Evolutionary conservation across 1,284 basidiomycete genomes (phyloP).

Genomic region (Naganishia sp.): DNA sequence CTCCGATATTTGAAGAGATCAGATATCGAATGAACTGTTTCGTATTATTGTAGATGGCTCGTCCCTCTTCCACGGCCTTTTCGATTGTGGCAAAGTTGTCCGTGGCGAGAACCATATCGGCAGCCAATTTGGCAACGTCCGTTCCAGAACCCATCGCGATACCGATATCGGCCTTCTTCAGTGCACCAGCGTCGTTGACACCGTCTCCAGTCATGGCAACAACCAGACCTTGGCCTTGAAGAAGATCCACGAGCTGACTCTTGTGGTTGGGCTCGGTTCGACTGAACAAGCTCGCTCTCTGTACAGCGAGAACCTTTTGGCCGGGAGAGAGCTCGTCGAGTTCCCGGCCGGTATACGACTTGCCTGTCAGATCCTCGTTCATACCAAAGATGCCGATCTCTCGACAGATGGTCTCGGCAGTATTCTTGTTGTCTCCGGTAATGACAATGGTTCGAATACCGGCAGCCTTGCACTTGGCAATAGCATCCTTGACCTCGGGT

Average conservation of each 20-base stretch:
- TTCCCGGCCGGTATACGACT: conserved; percentile 92
- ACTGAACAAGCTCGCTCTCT: conserved; percentile 83
- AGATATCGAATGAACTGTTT: conserved; percentile 75
- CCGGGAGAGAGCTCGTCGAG: conserved; percentile 77
- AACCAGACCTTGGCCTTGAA: conserved; percentile 88
- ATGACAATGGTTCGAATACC: conserved; percentile 97
- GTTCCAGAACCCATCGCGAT: conserved; percentile 99
- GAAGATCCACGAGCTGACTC: conserved; percentile 87
- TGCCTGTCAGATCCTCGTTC: conserved; percentile 79
- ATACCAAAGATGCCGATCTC: conserved; percentile 90
- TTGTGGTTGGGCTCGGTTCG: conserved; percentile 96
- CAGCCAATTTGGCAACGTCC: conserved; percentile 96
- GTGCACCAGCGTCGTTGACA: conserved; percentile 94
- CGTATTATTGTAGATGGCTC: conserved; percentile 98
- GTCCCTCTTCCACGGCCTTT: conserved; percentile 91
- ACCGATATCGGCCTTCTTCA: conserved; percentile 97
- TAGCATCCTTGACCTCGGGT: conserved; percentile 83
- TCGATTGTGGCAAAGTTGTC: conserved; percentile 79
- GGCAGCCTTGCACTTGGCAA: conserved; percentile 86
- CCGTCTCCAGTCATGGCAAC: conserved; percentile 99
- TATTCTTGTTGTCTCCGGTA: conserved; percentile 97
- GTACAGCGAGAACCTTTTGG: conserved; percentile 81
- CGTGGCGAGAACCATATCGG: conserved; percentile 86
- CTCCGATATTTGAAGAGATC: conserved; percentile 95
- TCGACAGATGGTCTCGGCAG: conserved; percentile 94